Base-by-base conservation (phyloP, 2,329 filamentous ascomycete genomes). In the Ophiocordyceps camponoti-saundersi region DNA sequence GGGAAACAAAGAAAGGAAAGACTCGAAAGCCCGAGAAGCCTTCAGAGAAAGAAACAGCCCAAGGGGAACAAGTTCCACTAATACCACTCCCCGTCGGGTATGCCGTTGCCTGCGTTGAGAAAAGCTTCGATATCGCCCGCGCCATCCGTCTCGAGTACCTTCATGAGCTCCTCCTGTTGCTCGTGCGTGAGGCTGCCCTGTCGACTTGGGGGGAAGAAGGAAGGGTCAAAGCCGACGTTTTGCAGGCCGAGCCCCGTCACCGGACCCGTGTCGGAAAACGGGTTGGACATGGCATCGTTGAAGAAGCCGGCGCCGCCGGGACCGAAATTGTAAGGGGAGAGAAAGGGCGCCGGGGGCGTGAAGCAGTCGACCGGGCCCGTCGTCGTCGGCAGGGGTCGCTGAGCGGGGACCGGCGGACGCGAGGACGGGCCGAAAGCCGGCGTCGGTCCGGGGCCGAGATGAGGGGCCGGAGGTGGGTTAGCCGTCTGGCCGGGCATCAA, bases 91-190 rank as follows among this genome's bases (percentile, higher is more conserved):
- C 52, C 53, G 45, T 57, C 60, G 3, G 57, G 46, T 48, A 63
- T 51, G 12, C 52, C 49, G 11, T 52, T 55, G 1, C 53, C 57
- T 2, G 57, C 63, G 64, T 65, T 77, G 53, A 82, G 61, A 48
- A 78, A 77, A 15, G 69, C 69, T 52, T 80, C 72, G 53, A 82
- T 80, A 45, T 80, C 77, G 23, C 66, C 67, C 58, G 80, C 65
- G 1, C 78, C 79, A 52, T 82, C 75, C 53, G 69, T 83, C 61
- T 92, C 84, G 32, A 94, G 71, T 44, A 80, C 79, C 47, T 80
- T 78, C 82, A 93, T 87, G 36, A 94, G 68, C 65, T 94, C 85
- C 51, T 81, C 65, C 62, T 92, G 86, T 62, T 93, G 85, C 56
- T 86, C 77, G 52, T 88, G 82, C 49, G 80, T 89, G 30, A 93